A percentile compares a stretch with the other conserved stretches of the same genome.
These are phyloP conservation scores for Pseudopithomyces maydicus DNA, from an alignment of 2,329 filamentous ascomycete genomes.

Conservation along the genomic window DNA sequence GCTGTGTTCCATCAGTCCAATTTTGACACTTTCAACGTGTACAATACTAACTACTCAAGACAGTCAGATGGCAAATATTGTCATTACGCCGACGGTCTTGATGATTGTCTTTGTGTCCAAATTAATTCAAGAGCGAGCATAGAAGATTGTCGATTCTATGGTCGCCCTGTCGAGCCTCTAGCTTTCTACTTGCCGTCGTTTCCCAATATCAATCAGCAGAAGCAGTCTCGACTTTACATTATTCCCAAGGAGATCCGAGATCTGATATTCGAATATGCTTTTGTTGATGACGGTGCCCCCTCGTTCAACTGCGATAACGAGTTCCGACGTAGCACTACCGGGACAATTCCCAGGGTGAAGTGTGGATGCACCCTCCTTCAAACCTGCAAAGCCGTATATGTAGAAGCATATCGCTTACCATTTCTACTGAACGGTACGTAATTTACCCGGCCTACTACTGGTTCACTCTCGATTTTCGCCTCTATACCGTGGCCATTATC, in stretches of 20 bases:
- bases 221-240: constrained; percentile 4
- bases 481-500: not conserved
- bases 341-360: not conserved
- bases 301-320: not conserved
- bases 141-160: constrained; percentile 5
- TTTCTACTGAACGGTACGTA: constrained; percentile 1
- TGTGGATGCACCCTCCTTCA: not conserved
- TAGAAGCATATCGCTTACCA: constrained; percentile 1
- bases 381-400: constrained; percentile 1
- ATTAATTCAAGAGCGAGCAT: not conserved
- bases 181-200: constrained; percentile 6
- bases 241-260: constrained; percentile 2
- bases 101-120: not conserved
- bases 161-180: constrained; percentile 6
- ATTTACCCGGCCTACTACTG: not conserved
- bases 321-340: constrained; percentile 1
- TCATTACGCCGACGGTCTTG: not conserved
- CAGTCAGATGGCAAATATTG: not conserved
- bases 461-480: not conserved
- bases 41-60: not conserved
- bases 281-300: not conserved
- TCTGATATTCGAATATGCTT: constrained; percentile 1
- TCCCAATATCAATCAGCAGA: constrained; percentile 1
- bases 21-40: not conserved
- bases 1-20: not conserved